Evolutionary conservation across 1,284 basidiomycete species (phyloP).

Genomic region (Cryptococcus wingfieldii): DNA sequence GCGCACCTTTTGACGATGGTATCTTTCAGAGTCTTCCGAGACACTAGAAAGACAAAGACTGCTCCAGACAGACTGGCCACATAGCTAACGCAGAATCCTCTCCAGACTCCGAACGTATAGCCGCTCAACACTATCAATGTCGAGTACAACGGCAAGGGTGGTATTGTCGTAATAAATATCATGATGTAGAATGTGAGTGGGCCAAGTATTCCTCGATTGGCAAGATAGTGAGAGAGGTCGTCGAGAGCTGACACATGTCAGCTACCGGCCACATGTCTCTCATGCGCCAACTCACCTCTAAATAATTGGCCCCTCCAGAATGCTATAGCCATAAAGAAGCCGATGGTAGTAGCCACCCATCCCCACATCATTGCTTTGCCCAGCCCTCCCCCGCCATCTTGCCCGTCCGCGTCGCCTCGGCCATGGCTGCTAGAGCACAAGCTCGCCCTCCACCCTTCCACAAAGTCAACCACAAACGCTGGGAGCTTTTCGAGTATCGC

Average conservation of each 20-base stretch:
- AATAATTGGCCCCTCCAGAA: conserved; percentile 46
- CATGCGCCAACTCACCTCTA: conserved; percentile 24
- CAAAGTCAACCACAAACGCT: too few species aligned
- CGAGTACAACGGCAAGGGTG: conserved; percentile 54
- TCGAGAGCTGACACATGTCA: conserved; percentile 34
- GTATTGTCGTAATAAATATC: conserved; percentile 48
- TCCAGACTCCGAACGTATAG: conserved; percentile 52
- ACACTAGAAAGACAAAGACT: conserved; percentile 51
- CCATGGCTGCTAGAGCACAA: background rate
- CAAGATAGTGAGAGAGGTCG: conserved; percentile 35
- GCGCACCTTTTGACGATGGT: conserved; percentile 39
- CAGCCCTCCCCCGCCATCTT: conserved; percentile 18
- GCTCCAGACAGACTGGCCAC: conserved; percentile 51
- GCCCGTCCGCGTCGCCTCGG: background rate
- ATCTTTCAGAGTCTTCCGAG: conserved; percentile 37
- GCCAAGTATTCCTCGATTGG: conserved; percentile 39
- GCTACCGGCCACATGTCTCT: background rate
- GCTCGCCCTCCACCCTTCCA: too few species aligned
- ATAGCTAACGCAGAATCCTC: conserved; percentile 53
- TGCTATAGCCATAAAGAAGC: conserved; percentile 38
- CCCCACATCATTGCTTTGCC: conserved; percentile 40
- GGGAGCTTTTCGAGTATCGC: too few species aligned
- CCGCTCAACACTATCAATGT: conserved; percentile 54
- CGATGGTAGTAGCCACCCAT: conserved; percentile 41
- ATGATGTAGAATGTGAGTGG: conserved; percentile 45